Conservation (phyloP, 202 grass and related monocot species). For the Setaria viridis region DNA sequence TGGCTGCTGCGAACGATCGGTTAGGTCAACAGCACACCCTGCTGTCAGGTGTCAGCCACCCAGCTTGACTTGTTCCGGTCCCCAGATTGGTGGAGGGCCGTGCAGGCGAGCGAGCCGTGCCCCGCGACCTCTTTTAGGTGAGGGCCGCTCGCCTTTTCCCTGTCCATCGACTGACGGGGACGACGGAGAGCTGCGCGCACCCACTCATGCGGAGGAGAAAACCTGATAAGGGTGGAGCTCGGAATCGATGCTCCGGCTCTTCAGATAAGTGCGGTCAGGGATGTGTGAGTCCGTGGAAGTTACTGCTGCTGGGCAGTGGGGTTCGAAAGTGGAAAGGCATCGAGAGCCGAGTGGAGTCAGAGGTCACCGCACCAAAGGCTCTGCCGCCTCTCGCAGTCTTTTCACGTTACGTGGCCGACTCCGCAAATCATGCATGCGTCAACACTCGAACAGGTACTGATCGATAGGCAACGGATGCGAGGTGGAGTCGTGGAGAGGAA, state of each 20-base stretch:
- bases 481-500: neutral
- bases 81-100: neutral
- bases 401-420: neutral
- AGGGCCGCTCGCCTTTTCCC: constrained; percentile 34
- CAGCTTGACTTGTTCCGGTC: constrained; percentile 13
- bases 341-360: neutral
- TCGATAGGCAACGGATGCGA: neutral
- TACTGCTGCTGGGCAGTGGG: neutral
- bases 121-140: constrained; percentile 38
- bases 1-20: neutral
- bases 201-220: constrained; percentile 16
- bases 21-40: constrained; percentile 22
- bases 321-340: neutral
- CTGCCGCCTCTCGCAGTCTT: neutral
- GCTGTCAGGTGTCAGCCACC: neutral
- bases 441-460: neutral
- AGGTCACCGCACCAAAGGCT: neutral
- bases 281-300: neutral
- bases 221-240: constrained; percentile 24
- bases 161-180: neutral
- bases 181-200: constrained; percentile 27
- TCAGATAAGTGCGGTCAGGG: neutral
- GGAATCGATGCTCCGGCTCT: neutral
- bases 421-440: neutral
- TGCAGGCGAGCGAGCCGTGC: constrained; percentile 24